Percentiles rank a stretch among this genome's conserved stretches.
phyloP scores from a whole-genome alignment of 345 rosid genomes.

The Arabidopsis arenosa region DNA sequence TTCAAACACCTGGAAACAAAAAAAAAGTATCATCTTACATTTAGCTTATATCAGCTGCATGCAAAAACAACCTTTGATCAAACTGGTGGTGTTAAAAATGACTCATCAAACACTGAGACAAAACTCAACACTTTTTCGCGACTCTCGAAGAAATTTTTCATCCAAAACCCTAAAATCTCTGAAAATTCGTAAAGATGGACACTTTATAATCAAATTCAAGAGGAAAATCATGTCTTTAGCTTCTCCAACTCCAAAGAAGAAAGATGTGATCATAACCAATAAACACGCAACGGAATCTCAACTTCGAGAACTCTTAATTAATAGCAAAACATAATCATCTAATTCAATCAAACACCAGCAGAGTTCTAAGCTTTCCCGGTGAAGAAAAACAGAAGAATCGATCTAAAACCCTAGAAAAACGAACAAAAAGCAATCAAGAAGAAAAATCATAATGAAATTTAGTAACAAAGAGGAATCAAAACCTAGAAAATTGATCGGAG shows the following conservation, averaged over 20 bases:
- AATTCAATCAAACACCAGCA: conserved; percentile 9
- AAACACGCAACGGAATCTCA: conserved; percentile 18
- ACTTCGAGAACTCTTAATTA: background rate
- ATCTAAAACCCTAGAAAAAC: conserved; percentile 41
- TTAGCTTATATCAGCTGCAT: conserved; percentile 17
- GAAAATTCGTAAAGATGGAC: background rate
- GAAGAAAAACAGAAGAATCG: background rate
- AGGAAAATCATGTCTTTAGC: background rate
- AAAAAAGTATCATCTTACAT: background rate
- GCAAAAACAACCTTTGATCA: conserved; percentile 22
- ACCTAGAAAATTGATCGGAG: conserved; percentile 32
- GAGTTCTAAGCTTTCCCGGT: background rate
- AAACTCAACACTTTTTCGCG: background rate
- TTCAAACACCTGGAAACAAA: conserved; percentile 3
- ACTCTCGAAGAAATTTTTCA: background rate
- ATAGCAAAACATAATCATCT: background rate
- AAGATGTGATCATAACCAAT: conserved; percentile 35
- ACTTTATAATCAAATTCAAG: background rate
- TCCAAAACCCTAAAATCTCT: background rate
- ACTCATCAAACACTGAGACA: conserved; percentile 5
- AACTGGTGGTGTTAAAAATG: background rate
- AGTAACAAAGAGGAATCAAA: background rate
- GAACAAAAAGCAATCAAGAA: background rate
- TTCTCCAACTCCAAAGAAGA: background rate
- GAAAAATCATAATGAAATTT: background rate